Evolutionary conservation across 2,329 filamentous ascomycete genomes (phyloP), one percentile per base, ranked within the genome.

Genomic region (Tolypocladium sp.): DNA sequence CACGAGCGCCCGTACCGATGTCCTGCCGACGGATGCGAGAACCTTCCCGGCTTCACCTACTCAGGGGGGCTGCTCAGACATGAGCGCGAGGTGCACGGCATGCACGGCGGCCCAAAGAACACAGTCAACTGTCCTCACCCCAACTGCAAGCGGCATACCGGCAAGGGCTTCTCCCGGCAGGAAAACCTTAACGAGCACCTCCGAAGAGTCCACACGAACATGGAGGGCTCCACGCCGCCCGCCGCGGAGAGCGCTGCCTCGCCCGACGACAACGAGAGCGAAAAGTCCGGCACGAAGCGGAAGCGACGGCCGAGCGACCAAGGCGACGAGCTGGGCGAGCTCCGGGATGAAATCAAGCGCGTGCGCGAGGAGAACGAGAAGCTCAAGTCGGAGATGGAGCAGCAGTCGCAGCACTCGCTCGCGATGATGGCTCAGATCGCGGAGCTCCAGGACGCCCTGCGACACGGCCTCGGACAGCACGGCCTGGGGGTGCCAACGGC

Each of bases 141-240:
- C 42, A 91, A 91, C 70, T 97, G 93, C 81, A 96, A 96, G 72
- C 88, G 93, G 42, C 90, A 92, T 68, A 87, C 85, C 0, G 92
- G 91, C 62, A 90, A 91, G 68, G 92, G 92, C 27, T 97, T 97
- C 72, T 95, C 92, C 10, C 86, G 93, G 56, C 90, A 92, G 69
- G 93, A 97, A 75, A 97, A 97, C 67, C 80, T 97, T 4, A 92
- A 93, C 70, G 93, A 97, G 74, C 93, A 97, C 74, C 78, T 97
- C 22, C 89, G 93, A 25, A 87, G 93, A 33, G 90, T 95, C n/a
- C 93, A 97, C 71, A 88, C 82, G 49, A 79, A 80, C 55, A 64
- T 68, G 33, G 76, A 77, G 46, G 74, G 70, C 35, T 65, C 66
- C 4, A 69, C 69, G 2, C 69, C 75, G 6, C 74, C 62, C 61